Conservation (phyloP, 2,329 filamentous ascomycete species). For the Paradendryphiella salina region DNA sequence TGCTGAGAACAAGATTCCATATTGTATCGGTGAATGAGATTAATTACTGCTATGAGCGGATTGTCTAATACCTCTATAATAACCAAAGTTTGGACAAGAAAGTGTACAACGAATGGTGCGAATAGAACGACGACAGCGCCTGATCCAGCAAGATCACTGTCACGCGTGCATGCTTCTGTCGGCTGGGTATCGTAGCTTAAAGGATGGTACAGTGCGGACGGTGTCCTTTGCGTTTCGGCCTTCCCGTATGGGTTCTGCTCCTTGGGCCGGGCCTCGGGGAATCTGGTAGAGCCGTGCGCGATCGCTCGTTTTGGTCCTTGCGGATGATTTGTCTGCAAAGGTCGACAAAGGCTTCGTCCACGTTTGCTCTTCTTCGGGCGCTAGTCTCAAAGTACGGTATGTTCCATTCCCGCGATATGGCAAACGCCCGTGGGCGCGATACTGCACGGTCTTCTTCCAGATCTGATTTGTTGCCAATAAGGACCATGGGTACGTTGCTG, state of each 20-base stretch:
- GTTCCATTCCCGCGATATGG: conserved; percentile 83
- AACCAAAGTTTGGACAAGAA: conserved; percentile 12
- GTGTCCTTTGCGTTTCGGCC: conserved; percentile 18
- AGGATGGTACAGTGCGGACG: conserved; percentile 36
- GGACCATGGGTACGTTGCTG: conserved; percentile 81
- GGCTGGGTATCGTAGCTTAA: conserved; percentile 32
- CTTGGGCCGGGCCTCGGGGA: conserved; percentile 18
- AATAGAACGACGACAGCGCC: conserved; percentile 17
- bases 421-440: conserved; percentile 76
- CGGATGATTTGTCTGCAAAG: conserved; percentile 81
- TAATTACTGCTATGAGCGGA: conserved; percentile 24
- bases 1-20: not conserved
- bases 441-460: conserved; percentile 83
- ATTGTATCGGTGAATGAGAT: conserved; percentile 11
- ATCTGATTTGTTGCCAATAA: conserved; percentile 90
- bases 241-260: conserved; percentile 10
- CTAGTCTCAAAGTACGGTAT: conserved; percentile 91
- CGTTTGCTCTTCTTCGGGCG: conserved; percentile 79
- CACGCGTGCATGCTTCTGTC: conserved; percentile 18
- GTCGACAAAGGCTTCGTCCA: conserved; percentile 87
- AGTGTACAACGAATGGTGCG: conserved; percentile 9
- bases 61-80: conserved; percentile 29
- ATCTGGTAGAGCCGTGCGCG: conserved; percentile 24
- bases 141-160: conserved; percentile 31
- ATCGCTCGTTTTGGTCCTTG: conserved; percentile 61